Percentiles rank a stretch among this genome's conserved stretches.
Evolutionary conservation across 176 grass and related monocot genomes (phyloP).

Genomic region (Juncus inflexus): DNA sequence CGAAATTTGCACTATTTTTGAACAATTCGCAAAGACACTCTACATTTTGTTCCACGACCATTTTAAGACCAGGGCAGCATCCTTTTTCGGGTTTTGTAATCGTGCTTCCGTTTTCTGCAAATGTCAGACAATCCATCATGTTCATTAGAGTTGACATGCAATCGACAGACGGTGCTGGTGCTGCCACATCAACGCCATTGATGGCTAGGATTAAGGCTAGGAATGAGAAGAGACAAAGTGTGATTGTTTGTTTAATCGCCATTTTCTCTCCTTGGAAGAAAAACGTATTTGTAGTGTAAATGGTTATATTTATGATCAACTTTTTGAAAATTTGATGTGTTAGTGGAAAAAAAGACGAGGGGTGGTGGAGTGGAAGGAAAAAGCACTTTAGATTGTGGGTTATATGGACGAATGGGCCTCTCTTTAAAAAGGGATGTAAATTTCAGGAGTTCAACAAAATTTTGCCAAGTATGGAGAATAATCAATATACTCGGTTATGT

Average conservation of each 20-base stretch:
- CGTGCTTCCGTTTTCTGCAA: slow-evolving; percentile 64
- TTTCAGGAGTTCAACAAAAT: background rate
- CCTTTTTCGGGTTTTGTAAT: slow-evolving; percentile 43
- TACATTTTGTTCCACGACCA: slow-evolving; percentile 57
- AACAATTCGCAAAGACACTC: slow-evolving; percentile 72
- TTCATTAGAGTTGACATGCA: slow-evolving; percentile 50
- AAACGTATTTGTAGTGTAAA: too few relatives aligned
- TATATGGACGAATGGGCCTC: slow-evolving; percentile 4
- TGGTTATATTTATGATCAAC: background rate
- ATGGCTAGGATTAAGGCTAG: background rate
- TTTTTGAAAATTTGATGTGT: background rate
- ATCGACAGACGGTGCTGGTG: slow-evolving; percentile 37
- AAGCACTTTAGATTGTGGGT: slow-evolving; percentile 17
- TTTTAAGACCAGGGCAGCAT: slow-evolving; percentile 76
- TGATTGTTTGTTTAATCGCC: background rate
- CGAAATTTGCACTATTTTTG: slow-evolving; percentile 45
- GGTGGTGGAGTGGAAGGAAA: background rate
- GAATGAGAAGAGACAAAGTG: slow-evolving; percentile 3
- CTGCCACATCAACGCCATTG: background rate
- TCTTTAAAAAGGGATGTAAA: slow-evolving; percentile 6
- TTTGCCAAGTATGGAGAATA: background rate
- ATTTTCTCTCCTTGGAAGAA: background rate
- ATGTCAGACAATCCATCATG: slow-evolving; percentile 72
- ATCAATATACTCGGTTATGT: too few relatives aligned
- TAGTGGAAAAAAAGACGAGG: slow-evolving; percentile 34